Percentiles rank a stretch among this genome's conserved stretches.
Conservation (phyloP, 2,329 filamentous ascomycete species). For the Trichoderma semiorbis region DNA sequence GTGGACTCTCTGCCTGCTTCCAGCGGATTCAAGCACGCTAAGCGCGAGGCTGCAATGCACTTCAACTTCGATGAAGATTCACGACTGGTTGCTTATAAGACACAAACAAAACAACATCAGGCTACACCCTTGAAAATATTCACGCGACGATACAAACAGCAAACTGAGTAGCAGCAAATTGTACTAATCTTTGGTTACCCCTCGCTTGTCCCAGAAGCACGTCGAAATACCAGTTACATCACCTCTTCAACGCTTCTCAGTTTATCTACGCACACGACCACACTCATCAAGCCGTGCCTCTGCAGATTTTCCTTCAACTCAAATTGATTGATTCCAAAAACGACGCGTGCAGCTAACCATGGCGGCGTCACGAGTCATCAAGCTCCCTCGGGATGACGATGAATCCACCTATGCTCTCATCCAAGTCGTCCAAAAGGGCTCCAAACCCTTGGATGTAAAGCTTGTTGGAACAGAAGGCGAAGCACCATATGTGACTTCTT, state of each 20-base stretch:
- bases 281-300: not conserved
- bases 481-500: conserved; percentile 53
- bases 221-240: not conserved
- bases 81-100: conserved; percentile 6
- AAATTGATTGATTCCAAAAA: not conserved
- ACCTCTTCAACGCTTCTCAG: not conserved
- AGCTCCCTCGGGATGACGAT: conserved; percentile 54
- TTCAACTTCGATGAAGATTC: conserved; percentile 5
- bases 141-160: not conserved
- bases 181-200: too few relatives aligned
- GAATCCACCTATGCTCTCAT: conserved; percentile 56
- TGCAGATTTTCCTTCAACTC: too few relatives aligned
- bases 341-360: conserved; percentile 23
- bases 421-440: conserved; percentile 50
- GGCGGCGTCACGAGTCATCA: conserved; percentile 44
- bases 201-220: not conserved
- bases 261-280: not conserved
- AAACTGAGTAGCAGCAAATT: not conserved
- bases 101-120: not conserved
- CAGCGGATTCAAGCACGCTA: not conserved
- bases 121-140: not conserved
- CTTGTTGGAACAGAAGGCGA: conserved; percentile 66
- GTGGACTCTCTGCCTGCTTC: conserved; percentile 8
- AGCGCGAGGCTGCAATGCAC: conserved; percentile 5
- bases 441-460: conserved; percentile 59